Evolutionary conservation across 208 protist species (phyloP).

Genomic region (Wallacemonas sp.): DNA sequence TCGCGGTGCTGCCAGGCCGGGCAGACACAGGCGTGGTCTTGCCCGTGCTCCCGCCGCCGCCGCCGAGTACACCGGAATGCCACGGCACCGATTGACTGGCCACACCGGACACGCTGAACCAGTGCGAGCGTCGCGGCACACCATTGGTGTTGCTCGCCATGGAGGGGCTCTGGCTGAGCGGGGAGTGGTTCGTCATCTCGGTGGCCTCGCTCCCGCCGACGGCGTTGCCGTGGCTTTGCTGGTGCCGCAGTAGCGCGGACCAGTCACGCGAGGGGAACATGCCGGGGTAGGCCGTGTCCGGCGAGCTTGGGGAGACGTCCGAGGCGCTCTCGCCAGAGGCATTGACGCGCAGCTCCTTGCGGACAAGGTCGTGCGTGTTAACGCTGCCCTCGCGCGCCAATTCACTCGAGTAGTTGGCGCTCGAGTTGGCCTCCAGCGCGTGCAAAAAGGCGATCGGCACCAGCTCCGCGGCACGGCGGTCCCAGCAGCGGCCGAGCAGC

Average conservation of each 20-base stretch:
- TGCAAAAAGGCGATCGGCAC: slow-evolving; percentile 41
- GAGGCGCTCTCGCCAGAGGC: slow-evolving; percentile 11
- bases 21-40: too few species aligned
- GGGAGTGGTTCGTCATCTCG: neutral
- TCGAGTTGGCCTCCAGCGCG: slow-evolving; percentile 19
- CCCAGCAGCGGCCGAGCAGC: slow-evolving; percentile 79
- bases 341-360: slow-evolving; percentile 7
- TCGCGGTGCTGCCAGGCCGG: too few species aligned
- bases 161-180: slow-evolving; percentile 5
- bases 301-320: slow-evolving; percentile 2
- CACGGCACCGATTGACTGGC: slow-evolving; percentile 25
- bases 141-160: neutral
- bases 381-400: neutral
- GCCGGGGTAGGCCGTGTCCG: slow-evolving; percentile 4
- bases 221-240: slow-evolving; percentile 12
- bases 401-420: neutral
- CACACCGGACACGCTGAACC: slow-evolving; percentile 50
- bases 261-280: slow-evolving; percentile 12
- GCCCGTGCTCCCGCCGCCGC: neutral
- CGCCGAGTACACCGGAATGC: neutral
- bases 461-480: slow-evolving; percentile 54
- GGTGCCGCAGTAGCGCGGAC: slow-evolving; percentile 18
- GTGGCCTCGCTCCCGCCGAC: neutral
- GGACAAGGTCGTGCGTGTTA: slow-evolving; percentile 4
- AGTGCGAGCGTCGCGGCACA: slow-evolving; percentile 52